Conservation (phyloP, 179 eudicot genomes). For the Patellifolia procumbens region DNA sequence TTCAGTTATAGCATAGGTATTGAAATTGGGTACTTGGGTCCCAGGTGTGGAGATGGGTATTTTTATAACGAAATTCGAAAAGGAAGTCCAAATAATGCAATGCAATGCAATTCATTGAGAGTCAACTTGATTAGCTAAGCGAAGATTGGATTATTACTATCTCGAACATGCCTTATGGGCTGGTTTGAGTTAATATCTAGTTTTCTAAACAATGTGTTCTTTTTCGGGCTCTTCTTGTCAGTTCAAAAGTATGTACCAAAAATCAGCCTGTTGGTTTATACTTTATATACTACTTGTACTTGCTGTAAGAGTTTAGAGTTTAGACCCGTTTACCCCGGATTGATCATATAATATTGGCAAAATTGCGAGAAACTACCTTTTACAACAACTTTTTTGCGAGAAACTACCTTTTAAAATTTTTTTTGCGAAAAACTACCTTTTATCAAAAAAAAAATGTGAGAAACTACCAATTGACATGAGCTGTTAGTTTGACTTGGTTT, state of each 20-base stretch:
- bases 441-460: too few relatives aligned
- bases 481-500: too few relatives aligned
- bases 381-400: too few relatives aligned
- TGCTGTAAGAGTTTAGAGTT: too few relatives aligned
- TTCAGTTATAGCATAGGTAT: not conserved
- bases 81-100: not conserved
- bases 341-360: too few relatives aligned
- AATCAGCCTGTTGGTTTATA: too few relatives aligned
- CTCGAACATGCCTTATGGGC: not conserved
- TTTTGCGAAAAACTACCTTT: too few relatives aligned
- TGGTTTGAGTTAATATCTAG: not conserved
- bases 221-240: not conserved
- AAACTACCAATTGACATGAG: too few relatives aligned
- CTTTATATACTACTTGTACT: too few relatives aligned
- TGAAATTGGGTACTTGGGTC: not conserved
- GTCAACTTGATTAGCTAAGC: not conserved
- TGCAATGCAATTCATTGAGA: not conserved
- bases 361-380: too few relatives aligned
- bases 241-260: not conserved
- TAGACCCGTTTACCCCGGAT: too few relatives aligned
- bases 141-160: not conserved
- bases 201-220: not conserved
- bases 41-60: not conserved
- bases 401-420: too few relatives aligned
- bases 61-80: not conserved